phyloP scores from a whole-genome alignment of 2,329 filamentous ascomycete genomes.

The Aspergillus novofumigatus region DNA sequence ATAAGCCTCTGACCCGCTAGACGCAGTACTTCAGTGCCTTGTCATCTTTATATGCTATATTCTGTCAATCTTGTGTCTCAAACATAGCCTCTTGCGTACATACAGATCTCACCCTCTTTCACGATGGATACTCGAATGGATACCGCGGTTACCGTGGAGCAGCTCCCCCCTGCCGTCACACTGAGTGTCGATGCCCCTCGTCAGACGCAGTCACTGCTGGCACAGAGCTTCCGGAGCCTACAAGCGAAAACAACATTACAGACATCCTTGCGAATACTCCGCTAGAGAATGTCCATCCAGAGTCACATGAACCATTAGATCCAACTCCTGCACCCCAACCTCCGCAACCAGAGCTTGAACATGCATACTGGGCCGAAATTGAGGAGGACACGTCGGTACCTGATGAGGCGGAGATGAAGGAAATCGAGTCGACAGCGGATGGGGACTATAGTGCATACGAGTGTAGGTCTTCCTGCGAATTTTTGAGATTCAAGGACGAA shows the following conservation, averaged over 20 bases:
- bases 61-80: neutral
- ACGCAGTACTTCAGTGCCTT: neutral
- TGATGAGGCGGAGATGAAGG: conserved; percentile 55
- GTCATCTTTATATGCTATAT: neutral
- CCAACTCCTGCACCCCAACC: conserved; percentile 15
- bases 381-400: conserved; percentile 54
- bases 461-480: conserved; percentile 31
- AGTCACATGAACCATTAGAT: conserved; percentile 11
- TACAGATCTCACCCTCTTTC: neutral
- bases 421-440: conserved; percentile 47
- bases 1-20: neutral
- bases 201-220: conserved; percentile 5
- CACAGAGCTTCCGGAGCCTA: conserved; percentile 7
- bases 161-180: conserved; percentile 11
- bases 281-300: conserved; percentile 4
- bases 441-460: conserved; percentile 54
- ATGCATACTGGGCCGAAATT: conserved; percentile 51
- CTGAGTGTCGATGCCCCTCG: conserved; percentile 7
- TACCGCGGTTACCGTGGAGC: conserved; percentile 10
- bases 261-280: conserved; percentile 1
- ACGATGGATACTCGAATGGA: conserved; percentile 18
- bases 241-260: conserved; percentile 1
- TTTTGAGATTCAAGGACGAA: neutral
- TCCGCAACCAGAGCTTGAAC: conserved; percentile 26
- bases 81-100: neutral